Evolutionary conservation across 805 yeast genomes (phyloP).

Genomic region (Spathaspora girioi): DNA sequence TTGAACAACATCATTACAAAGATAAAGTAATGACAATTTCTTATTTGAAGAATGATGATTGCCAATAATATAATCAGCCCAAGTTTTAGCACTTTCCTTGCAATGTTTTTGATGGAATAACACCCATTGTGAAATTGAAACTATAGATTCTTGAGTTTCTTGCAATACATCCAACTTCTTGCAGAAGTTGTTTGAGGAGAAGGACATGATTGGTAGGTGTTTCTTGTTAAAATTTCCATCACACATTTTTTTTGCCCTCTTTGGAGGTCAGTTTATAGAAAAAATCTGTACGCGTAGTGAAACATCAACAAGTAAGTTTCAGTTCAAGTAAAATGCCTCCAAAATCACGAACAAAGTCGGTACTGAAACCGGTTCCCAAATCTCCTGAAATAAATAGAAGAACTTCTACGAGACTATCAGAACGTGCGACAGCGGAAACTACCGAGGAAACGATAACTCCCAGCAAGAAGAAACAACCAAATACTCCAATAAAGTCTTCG

Average conservation of each 20-base stretch:
- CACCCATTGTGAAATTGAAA: slow-evolving; percentile 45
- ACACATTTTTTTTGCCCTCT: neutral
- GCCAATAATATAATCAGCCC: slow-evolving; percentile 28
- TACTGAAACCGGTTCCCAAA: neutral
- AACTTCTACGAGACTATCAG: neutral
- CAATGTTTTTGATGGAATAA: slow-evolving; percentile 42
- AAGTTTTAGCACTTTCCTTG: slow-evolving; percentile 29
- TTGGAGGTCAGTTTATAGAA: neutral
- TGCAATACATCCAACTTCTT: slow-evolving; percentile 35
- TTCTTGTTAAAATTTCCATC: neutral
- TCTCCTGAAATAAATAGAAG: neutral
- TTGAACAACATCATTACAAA: slow-evolving; percentile 81
- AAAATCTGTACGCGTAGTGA: neutral
- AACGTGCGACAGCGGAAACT: neutral
- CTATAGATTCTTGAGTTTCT: slow-evolving; percentile 45
- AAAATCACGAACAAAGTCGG: neutral
- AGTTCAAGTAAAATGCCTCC: neutral
- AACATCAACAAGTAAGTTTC: neutral
- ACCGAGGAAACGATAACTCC: neutral
- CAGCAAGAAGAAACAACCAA: neutral
- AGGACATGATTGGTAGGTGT: slow-evolving; percentile 28
- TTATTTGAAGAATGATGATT: slow-evolving; percentile 16
- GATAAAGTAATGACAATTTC: slow-evolving; percentile 58
- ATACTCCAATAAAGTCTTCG: neutral
- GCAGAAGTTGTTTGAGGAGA: slow-evolving; percentile 28